Evolutionary conservation across 208 protist species (phyloP).

Genomic region (Sergeia podlipaevii): DNA sequence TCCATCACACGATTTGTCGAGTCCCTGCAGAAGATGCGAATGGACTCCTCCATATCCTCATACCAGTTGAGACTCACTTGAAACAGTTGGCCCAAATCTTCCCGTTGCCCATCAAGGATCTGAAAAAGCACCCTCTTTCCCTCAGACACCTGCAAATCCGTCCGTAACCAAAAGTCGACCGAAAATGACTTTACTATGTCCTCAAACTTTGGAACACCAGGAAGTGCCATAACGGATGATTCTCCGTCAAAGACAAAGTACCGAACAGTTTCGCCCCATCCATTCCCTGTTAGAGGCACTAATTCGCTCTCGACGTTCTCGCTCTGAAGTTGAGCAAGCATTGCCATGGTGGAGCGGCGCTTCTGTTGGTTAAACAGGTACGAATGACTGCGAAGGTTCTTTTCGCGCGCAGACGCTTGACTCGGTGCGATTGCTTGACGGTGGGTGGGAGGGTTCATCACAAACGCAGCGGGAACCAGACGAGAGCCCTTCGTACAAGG

Average conservation of each 20-base stretch:
- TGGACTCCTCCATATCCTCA: conserved; percentile 57
- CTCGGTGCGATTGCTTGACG: no score
- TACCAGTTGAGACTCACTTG: conserved; percentile 76
- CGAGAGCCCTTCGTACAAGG: conserved; percentile 54
- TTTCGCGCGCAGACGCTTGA: conserved; percentile 14
- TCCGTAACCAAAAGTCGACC: conserved; percentile 87
- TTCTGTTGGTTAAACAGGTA: conserved; percentile 42
- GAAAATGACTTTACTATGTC: conserved; percentile 72
- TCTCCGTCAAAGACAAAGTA: conserved; percentile 73
- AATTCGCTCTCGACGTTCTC: background rate
- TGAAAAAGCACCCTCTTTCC: conserved; percentile 67
- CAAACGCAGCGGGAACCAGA: conserved; percentile 49
- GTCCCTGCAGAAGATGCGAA: conserved; percentile 76
- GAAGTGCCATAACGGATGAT: conserved; percentile 69
- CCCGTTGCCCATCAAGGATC: conserved; percentile 78
- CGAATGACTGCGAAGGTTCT: conserved; percentile 42
- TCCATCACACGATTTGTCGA: conserved; percentile 85
- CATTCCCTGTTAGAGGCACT: conserved; percentile 65
- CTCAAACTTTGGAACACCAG: conserved; percentile 81
- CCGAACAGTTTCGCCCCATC: conserved; percentile 58
- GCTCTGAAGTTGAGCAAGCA: conserved; percentile 36
- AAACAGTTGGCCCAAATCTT: conserved; percentile 78
- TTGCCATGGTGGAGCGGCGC: conserved; percentile 48
- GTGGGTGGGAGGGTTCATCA: conserved; percentile 21
- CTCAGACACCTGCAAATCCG: conserved; percentile 37